Base-by-base conservation (phyloP, 345 rosid genomes). In the Sapria himalayana region DNA sequence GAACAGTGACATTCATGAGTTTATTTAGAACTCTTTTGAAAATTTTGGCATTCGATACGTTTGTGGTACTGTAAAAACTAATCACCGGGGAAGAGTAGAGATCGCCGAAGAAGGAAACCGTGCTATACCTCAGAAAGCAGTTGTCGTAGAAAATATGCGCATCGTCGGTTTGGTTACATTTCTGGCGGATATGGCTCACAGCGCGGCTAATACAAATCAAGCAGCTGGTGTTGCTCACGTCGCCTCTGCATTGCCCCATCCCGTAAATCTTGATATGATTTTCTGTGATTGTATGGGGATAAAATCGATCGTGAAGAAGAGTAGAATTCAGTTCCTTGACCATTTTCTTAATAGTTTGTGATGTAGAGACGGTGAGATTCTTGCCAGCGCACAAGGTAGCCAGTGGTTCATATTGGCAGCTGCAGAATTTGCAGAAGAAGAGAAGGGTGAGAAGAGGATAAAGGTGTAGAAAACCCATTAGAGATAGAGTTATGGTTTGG, bases 241-340 rank as follows among this genome's bases (percentile, higher is more conserved):
- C 94, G 38, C 80, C 80, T 46, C 94, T 65, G 66, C 94, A 75
- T 52, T 78, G 92, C 11, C 80, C 76, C 2, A 78, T 69, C 17
- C 94, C 92, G 24, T 75, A 73, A 22, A 78, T 72, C 41, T 13
- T 67, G 37, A 64, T 63, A 22, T 39, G 34, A 41, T 29, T 66
- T 32, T 36, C n/a, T n/a, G n/a, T n/a, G n/a, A n/a, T n/a, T n/a
- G n/a, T n/a, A n/a, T n/a, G n/a, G n/a, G n/a, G n/a, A n/a, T n/a
- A n/a, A n/a, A n/a, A n/a, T n/a, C n/a, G n/a, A n/a, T n/a, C n/a
- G n/a, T n/a, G n/a, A n/a, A n/a, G n/a, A n/a, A n/a, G n/a, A n/a
- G n/a, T n/a, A n/a, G n/a, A n/a, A n/a, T n/a, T n/a, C n/a, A n/a
- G n/a, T n/a, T n/a, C n/a, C n/a, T n/a, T n/a, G n/a, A n/a, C n/a